Evolutionary conservation across 164 flowering plant genomes (phyloP), one percentile per base, ranked within the genome.

Genomic region (Litsea cubeba): DNA sequence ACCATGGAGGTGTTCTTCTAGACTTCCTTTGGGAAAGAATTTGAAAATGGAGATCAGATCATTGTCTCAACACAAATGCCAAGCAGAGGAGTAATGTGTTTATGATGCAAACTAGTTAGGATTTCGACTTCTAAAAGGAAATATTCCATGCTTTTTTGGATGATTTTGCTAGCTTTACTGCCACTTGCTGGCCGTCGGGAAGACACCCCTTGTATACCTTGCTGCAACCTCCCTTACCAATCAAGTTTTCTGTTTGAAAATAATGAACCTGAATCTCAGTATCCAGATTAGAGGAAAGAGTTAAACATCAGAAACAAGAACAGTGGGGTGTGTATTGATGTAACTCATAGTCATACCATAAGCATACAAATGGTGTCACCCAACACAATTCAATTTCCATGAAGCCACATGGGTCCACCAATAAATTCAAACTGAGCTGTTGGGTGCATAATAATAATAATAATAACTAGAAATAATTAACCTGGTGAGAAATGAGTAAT

Each of bases 181-280:
- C 99, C 54, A 90, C 88, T 40, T 69, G 72, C 80, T 87, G 88
- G 24, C 98, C 94, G 81, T 87, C 83, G 14, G 85, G 83, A 75
- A 95, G 89, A 75, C 68, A 62, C 17, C 96, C 99, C 75, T 88
- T 91, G 83, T 91, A 95, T 11, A 95, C 98, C 20, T 76, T 74
- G 74, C 89, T 89, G 72, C 86, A 83, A 12, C 97, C 98, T 77
- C 99, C 98, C 79, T 84, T 87, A 35, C 97, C 98, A 18, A 92
- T 92, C 72, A 95, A 54, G 73, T 88, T 90, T 18, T 81, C 99
- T 95, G 90, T 77, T 46, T 12, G 24, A 5, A 24, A 46, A 62
- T 60, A 60, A 50, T 40, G 10, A 40, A 62, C 17, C 32, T 32
- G 40, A 26, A 68, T 35, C 23, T 72, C 46, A 30, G 17, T 32